phyloP scores from a whole-genome alignment of 2,329 filamentous ascomycete genomes.

The Ophiognomonia clavigignenti-juglandacearum region DNA sequence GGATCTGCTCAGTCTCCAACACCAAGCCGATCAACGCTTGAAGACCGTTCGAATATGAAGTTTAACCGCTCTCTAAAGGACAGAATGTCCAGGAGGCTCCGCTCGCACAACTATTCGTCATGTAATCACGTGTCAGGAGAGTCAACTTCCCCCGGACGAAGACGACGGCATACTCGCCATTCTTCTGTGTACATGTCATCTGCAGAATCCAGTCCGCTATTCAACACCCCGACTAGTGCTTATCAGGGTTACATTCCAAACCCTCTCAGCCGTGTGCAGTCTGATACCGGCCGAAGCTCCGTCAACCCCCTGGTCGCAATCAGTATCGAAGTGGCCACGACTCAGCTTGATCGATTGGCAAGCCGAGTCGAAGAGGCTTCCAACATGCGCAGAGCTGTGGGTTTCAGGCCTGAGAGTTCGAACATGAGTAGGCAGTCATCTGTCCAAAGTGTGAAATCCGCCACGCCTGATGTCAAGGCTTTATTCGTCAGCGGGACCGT shows the following conservation, averaged over 20 bases:
- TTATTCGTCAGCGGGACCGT: not conserved
- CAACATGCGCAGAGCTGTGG: not conserved
- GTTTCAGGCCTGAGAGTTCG: not conserved
- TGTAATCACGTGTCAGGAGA: not conserved
- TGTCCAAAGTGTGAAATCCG: not conserved
- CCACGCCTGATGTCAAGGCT: not conserved
- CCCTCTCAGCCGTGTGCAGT: not conserved
- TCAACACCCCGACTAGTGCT: not conserved
- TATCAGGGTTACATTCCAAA: not conserved
- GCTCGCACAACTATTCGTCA: not conserved
- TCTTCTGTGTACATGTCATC: constrained; percentile 1
- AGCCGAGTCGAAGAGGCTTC: not conserved
- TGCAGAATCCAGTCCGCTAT: not conserved
- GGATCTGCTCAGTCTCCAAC: not conserved
- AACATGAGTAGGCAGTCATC: not conserved
- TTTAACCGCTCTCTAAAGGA: not conserved
- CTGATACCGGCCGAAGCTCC: not conserved
- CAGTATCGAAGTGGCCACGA: not conserved
- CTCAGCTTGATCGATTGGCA: not conserved
- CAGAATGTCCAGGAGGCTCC: not conserved
- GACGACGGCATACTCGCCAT: not conserved
- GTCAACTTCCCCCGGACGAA: not conserved
- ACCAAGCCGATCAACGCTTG: not conserved
- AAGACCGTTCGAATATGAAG: not conserved
- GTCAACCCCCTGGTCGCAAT: not conserved